Evolutionary conservation across 163 green algal genomes (phyloP).

Genomic region (Dunaliella salina): DNA sequence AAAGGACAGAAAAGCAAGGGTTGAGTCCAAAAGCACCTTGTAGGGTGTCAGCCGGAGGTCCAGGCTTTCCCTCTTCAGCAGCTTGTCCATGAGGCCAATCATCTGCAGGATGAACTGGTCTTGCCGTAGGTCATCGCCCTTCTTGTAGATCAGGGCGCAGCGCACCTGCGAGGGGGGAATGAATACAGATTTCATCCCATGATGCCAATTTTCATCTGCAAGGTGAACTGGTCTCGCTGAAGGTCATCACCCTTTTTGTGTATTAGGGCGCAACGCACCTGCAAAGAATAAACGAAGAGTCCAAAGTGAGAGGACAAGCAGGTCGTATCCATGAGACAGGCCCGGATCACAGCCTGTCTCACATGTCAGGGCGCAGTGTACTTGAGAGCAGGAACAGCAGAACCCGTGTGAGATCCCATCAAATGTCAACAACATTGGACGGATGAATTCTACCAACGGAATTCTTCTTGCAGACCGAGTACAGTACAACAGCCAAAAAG

Average conservation of each 20-base stretch:
- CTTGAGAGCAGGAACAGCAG: too few relatives aligned
- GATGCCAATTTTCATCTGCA: constrained; percentile 87
- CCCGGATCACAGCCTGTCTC: too few relatives aligned
- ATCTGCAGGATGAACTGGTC: constrained; percentile 73
- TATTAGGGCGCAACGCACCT: constrained; percentile 70
- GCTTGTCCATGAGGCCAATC: constrained; percentile 93
- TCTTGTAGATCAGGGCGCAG: constrained; percentile 92
- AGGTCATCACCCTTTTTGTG: constrained; percentile 98
- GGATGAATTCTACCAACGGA: too few relatives aligned
- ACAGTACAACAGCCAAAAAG: too few relatives aligned
- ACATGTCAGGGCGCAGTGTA: too few relatives aligned
- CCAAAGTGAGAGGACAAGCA: too few relatives aligned
- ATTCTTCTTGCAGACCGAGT: too few relatives aligned
- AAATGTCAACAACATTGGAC: too few relatives aligned
- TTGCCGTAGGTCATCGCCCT: constrained; percentile 91
- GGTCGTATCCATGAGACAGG: too few relatives aligned
- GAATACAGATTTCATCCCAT: too few relatives aligned
- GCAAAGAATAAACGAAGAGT: too few relatives aligned
- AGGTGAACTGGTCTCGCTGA: constrained; percentile 67
- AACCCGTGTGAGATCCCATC: too few relatives aligned
- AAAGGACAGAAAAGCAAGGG: background rate
- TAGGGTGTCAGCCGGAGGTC: constrained; percentile 94
- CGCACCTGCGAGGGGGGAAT: constrained; percentile 21
- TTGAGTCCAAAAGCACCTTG: constrained; percentile 26
- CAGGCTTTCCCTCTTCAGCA: constrained; percentile 92